phyloP scores from a whole-genome alignment of 129 eudicot genomes.

The Centella asiatica region DNA sequence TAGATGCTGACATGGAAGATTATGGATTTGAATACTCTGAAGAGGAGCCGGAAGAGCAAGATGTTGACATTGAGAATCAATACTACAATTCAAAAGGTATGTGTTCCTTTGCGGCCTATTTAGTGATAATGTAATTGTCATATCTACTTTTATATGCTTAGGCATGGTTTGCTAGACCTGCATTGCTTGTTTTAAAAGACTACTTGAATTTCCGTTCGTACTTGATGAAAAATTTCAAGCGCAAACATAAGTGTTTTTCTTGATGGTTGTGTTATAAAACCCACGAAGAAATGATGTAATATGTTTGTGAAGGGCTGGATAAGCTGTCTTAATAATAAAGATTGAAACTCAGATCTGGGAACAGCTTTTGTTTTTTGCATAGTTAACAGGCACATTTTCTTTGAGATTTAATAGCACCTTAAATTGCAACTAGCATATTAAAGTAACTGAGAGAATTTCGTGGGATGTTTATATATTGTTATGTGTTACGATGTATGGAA shows the following conservation, averaged over 20 bases:
- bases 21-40: conserved; percentile 97
- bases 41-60: conserved; percentile 96
- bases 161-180: background rate
- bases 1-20: conserved; percentile 98
- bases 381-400: background rate
- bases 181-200: background rate
- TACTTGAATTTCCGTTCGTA: background rate
- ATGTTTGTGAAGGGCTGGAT: background rate
- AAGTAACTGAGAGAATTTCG: too few relatives aligned
- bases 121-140: background rate
- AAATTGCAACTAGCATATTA: background rate
- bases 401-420: background rate
- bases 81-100: conserved; percentile 93
- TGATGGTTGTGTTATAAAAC: background rate
- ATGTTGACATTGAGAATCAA: conserved; percentile 94
- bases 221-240: too few relatives aligned
- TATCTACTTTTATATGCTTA: background rate
- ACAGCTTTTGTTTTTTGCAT: background rate
- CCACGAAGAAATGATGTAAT: background rate
- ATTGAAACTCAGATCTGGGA: background rate
- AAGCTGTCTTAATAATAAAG: background rate
- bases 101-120: background rate
- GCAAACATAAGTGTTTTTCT: too few relatives aligned
- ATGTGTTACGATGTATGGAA: background rate
- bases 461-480: too few relatives aligned